phyloP scores from a whole-genome alignment of 768 basidiomycete genomes.

The Lentinula detonsa region DNA sequence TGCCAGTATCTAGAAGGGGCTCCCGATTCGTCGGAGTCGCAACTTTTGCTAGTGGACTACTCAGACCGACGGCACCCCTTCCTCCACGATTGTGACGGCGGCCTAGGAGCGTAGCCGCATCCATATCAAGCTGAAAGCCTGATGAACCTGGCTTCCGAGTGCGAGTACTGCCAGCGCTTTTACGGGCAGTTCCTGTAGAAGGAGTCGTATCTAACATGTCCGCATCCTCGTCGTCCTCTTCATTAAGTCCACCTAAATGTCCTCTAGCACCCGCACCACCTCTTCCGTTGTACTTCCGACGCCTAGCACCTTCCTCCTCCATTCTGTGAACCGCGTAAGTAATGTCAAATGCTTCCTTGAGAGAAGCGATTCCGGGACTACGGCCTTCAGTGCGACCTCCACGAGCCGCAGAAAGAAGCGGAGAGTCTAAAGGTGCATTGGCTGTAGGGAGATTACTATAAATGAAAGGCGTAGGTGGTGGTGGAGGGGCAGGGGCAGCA shows the following conservation, averaged over 20 bases:
- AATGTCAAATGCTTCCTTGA: conserved; percentile 98
- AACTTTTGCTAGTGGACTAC: conserved; percentile 8
- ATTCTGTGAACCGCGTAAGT: conserved; percentile 98
- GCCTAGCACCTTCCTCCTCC: conserved; percentile 94
- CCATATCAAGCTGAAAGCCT: conserved; percentile 81
- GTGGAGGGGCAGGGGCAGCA: conserved; percentile 54
- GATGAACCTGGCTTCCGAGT: conserved; percentile 7
- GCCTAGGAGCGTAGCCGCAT: conserved; percentile 82
- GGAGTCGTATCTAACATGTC: conserved; percentile 16
- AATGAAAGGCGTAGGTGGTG: conserved; percentile 58
- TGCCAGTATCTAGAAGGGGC: conserved; percentile 8
- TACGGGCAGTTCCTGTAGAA: background rate
- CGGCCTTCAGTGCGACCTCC: conserved; percentile 73
- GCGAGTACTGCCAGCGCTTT: background rate
- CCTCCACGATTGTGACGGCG: conserved; percentile 45
- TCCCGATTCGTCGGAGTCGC: background rate
- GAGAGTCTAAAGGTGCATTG: conserved; percentile 70
- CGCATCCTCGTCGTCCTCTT: conserved; percentile 78
- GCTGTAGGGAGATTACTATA: conserved; percentile 29
- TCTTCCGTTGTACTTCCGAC: conserved; percentile 74
- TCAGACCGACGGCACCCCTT: conserved; percentile 8
- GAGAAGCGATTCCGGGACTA: conserved; percentile 86
- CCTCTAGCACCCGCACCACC: conserved; percentile 75
- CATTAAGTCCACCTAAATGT: conserved; percentile 83
- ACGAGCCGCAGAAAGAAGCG: conserved; percentile 75